Evolutionary conservation across 2,329 filamentous ascomycete species (phyloP), one percentile per base, ranked within the genome.

Genomic region (Aspergillus neoniger): DNA sequence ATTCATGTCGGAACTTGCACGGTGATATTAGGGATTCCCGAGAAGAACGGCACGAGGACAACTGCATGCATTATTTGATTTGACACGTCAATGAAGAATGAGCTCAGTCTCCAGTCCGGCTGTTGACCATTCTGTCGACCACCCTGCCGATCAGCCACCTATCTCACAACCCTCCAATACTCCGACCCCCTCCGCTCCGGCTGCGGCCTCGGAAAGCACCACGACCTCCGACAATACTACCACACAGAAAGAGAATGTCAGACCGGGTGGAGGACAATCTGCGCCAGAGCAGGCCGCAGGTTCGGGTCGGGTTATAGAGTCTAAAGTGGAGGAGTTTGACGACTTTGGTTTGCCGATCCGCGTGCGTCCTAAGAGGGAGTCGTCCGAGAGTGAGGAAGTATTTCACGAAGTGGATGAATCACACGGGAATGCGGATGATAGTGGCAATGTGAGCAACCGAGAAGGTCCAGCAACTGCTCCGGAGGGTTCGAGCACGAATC

Each of bases 291-390:
- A 60, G 17, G 48, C 48, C 6, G 21, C 54, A 12, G 55, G 53
- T n/a, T 21, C 55, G 28, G 53, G 30, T 41, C 57, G 57, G 55
- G 56, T 61, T 21, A 44, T 55, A 5, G 50, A 48, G 17, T 53
- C 62, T 6, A 49, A 28, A 43, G 55, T 63, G 49, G 72, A 70
- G 41, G 70, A 70, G 23, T 50, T 76, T 28, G 76, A 78, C 52
- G 76, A 78, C 49, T 78, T 78, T 63, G 76, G 76, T 1, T 69
- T 78, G 15, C 76, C 76, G 6, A 73, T 77, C 62, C 75, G 71
- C 63, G 41, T 60, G 47, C 69, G 68, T 19, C 53, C 65, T 28
- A 64, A 49, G 30, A 63, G 55, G 36, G 63, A 66, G 23, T 58
- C 64, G 0, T 55, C 66, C 17, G 59, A 67, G 15, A 55, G 62